Base-by-base conservation (phyloP, 345 rosid species). In the Laguncularia racemosa region DNA sequence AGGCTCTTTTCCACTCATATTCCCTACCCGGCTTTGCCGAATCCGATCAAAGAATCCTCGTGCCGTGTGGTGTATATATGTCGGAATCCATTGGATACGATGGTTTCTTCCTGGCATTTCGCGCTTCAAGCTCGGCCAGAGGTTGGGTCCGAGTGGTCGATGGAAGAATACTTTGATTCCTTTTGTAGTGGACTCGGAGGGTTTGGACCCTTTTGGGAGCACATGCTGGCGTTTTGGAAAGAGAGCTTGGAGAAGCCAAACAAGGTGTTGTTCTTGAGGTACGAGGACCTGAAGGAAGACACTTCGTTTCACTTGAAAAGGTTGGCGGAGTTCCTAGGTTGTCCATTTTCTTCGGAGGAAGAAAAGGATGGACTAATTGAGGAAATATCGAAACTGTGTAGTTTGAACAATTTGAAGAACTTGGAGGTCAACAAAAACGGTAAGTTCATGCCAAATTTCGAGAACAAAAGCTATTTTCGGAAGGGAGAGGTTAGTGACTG, bases 231-330 rank as follows among this genome's bases (percentile, higher is more conserved):
- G 38, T 76, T 69, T 14, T 76, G 73, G 78, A 69, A 58, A 3
- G 54, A 43, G 21, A 72, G 81, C 66, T 16, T 33, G 52, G 68
- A 66, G 28, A 50, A 49, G 4, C 70, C 75, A 11, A 53, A 59
- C 2, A 58, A 61, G 57, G 71, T 76, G 48, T 12, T 73, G 33
- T 58, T 76, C 59, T 28, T 73, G 12, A 73, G 55, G 56, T 73
- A 73, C 48, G 78, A 73, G 46, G 81, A 76, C 8, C n/a, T 73
- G 75, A 76, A 73, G 52, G 63, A 58, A 15, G 75, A 76, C 23
- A 17, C 14, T 6, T 11, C 8, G 2, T 49, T 14, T 17, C 19
- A 63, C 20, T 5, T 72, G 55, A 71, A 56, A 63, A 71, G 58
- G 44, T 1, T 52, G 28, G 43, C 51, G 52, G 66, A 0, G 33